Evolutionary conservation across 1,284 basidiomycete species (phyloP).

Genomic region (Fomitopsis betulina): DNA sequence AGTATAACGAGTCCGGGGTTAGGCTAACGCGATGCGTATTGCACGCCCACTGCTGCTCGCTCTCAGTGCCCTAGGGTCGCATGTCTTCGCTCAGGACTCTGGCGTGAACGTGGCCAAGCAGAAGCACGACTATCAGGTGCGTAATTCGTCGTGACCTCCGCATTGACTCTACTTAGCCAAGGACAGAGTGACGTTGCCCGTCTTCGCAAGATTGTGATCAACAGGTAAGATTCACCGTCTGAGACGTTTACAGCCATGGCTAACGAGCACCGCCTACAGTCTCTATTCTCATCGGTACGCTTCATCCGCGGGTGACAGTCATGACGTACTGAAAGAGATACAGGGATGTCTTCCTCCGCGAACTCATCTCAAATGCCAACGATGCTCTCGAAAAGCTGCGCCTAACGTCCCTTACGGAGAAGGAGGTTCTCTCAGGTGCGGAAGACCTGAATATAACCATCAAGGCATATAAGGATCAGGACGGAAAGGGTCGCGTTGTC

Average conservation of each 20-base stretch:
- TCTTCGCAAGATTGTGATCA: conserved; percentile 88
- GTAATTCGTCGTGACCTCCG: conserved; percentile 11
- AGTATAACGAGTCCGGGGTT: not conserved
- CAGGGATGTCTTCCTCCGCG: conserved; percentile 91
- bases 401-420: conserved; percentile 79
- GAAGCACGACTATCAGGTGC: conserved; percentile 78
- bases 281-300: conserved; percentile 71
- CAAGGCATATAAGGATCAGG: conserved; percentile 63
- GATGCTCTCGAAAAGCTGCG: conserved; percentile 94
- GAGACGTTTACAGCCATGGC: not conserved
- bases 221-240: conserved; percentile 47
- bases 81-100: conserved; percentile 46
- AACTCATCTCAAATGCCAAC: conserved; percentile 91
- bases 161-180: not conserved
- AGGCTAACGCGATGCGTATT: conserved; percentile 50
- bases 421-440: conserved; percentile 61
- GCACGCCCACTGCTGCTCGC: conserved; percentile 48
- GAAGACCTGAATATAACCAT: conserved; percentile 85
- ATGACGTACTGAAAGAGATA: conserved; percentile 1
- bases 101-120: conserved; percentile 39
- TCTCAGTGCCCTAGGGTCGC: conserved; percentile 44
- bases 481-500: conserved; percentile 65
- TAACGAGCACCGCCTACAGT: conserved; percentile 3
- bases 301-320: not conserved
- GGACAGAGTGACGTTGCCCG: conserved; percentile 86